phyloP scores from a whole-genome alignment of 2,329 filamentous ascomycete species.

The Lasiodiplodia theobromae region DNA sequence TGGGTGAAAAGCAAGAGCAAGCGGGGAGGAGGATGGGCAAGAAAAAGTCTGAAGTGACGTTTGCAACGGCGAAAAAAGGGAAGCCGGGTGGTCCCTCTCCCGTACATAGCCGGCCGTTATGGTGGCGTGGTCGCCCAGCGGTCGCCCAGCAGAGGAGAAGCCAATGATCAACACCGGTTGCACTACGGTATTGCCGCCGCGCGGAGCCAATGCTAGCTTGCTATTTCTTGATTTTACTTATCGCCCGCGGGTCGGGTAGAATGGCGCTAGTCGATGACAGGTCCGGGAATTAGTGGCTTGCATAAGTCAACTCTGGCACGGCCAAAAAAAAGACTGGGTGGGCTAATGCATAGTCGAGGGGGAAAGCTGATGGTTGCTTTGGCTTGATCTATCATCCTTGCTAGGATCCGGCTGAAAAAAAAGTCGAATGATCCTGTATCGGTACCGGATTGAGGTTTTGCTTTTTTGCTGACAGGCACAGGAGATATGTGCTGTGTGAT shows the following conservation, averaged over 20 bases:
- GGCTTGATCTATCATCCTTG: neutral
- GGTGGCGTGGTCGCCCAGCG: too few relatives aligned
- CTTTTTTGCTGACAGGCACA: constrained; percentile 4
- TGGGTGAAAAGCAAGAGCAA: too few relatives aligned
- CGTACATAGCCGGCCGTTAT: too few relatives aligned
- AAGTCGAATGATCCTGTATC: neutral
- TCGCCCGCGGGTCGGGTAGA: neutral
- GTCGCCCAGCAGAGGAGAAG: too few relatives aligned
- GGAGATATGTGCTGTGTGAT: neutral
- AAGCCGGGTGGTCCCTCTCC: too few relatives aligned
- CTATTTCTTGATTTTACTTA: neutral
- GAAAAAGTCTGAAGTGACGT: too few relatives aligned
- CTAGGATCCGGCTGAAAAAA: neutral
- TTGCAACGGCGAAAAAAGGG: too few relatives aligned
- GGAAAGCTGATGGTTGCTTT: neutral
- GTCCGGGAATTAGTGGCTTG: neutral
- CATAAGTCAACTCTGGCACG: neutral
- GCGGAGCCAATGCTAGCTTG: neutral
- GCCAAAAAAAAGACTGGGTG: neutral
- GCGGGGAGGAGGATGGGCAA: too few relatives aligned
- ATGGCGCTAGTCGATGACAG: neutral
- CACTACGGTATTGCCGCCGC: neutral
- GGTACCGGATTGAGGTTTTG: neutral
- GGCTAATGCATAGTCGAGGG: neutral
- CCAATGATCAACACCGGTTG: neutral